A percentile compares a stretch with the other conserved stretches of the same genome.
phyloP scores from a whole-genome alignment of 495 filamentous ascomycete genomes.

The Podospora appendiculata region DNA sequence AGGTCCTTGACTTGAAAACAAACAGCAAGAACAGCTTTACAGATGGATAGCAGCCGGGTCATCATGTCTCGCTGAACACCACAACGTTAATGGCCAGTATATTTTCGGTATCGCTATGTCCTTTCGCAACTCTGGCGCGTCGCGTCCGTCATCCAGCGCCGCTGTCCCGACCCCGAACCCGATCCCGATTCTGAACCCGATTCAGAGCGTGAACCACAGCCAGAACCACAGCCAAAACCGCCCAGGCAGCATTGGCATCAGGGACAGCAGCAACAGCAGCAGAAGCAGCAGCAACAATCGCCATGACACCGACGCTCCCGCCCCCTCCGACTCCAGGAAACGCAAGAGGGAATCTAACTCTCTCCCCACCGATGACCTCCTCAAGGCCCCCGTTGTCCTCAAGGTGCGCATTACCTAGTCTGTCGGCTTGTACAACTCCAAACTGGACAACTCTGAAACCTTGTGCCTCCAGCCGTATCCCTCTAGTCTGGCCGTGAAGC shows the following conservation, averaged over 20 bases:
- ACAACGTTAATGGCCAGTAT: constrained; percentile 11
- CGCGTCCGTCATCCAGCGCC: constrained; percentile 24
- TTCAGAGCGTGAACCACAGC: constrained; percentile 3
- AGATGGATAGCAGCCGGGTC: no score
- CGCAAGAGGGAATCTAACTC: constrained; percentile 13
- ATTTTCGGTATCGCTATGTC: constrained; percentile 26
- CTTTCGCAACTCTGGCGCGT: constrained; percentile 24
- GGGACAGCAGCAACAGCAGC: no score
- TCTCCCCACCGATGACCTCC: constrained; percentile 36
- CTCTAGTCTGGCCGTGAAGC: constrained; percentile 46
- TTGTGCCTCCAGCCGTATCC: constrained; percentile 44
- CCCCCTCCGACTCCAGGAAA: constrained; percentile 15
- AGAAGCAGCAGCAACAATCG: neutral
- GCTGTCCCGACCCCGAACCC: constrained; percentile 11
- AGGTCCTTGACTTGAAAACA: no score
- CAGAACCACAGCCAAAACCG: neutral
- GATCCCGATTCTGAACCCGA: constrained; percentile 2
- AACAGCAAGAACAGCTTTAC: no score
- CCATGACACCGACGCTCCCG: neutral
- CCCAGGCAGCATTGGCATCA: no score
- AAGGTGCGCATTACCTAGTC: constrained; percentile 26
- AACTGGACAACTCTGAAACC: neutral
- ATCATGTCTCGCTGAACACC: no score
- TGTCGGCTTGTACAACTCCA: neutral
- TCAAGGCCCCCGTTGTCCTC: constrained; percentile 39